Conservation (phyloP, 2,329 filamentous ascomycete species). For the Cordyceps cicadae region DNA sequence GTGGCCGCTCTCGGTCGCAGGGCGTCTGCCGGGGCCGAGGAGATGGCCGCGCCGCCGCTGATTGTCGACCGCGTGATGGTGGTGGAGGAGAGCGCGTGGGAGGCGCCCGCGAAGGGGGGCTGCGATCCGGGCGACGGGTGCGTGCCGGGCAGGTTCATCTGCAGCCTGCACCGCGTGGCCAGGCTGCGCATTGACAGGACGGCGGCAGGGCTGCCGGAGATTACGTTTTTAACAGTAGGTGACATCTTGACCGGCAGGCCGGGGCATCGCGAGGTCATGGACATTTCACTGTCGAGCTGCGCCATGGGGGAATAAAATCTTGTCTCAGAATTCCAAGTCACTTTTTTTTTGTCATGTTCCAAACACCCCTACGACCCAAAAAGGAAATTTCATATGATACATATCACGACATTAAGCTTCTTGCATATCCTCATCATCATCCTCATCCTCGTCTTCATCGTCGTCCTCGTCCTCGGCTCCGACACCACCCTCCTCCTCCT, state of each 20-base stretch:
- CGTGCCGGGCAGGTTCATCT: neutral
- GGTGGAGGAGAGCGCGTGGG: neutral
- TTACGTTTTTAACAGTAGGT: neutral
- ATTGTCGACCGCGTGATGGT: neutral
- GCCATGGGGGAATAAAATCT: neutral
- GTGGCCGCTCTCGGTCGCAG: neutral
- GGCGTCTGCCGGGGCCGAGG: neutral
- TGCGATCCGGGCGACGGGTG: neutral
- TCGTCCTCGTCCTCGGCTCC: constrained; percentile 45
- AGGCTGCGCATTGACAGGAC: neutral
- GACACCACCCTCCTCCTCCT: constrained; percentile 41
- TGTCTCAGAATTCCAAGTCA: constrained; percentile 7
- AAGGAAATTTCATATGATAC: neutral
- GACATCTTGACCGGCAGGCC: neutral
- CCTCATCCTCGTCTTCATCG: constrained; percentile 34
- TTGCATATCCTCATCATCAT: constrained; percentile 42
- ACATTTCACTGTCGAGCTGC: neutral
- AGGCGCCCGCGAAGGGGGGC: neutral
- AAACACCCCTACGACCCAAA: constrained; percentile 1
- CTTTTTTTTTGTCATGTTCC: constrained; percentile 6
- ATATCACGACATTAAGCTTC: neutral
- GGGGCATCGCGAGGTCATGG: neutral
- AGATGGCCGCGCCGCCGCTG: neutral
- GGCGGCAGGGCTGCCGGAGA: neutral
- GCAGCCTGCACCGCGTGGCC: neutral